Evolutionary conservation across 140 eudicot species (phyloP), one percentile per base, ranked within the genome.

Genomic region (Bidens hawaiensis): DNA sequence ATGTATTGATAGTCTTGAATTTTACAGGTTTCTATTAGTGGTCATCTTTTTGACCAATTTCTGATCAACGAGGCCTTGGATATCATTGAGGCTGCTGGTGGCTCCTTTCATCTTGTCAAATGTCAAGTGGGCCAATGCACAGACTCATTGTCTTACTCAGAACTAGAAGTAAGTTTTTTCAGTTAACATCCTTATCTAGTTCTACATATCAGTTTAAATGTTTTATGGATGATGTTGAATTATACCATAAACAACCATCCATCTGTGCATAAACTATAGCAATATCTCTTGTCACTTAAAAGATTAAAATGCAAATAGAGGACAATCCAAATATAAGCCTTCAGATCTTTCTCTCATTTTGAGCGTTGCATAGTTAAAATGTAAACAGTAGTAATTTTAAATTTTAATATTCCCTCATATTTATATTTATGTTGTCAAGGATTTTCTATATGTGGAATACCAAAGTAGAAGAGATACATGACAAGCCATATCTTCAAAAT

Each of bases 51-150:
- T 68, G 99, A 94, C 77, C 81, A 83, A 34, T 88, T 88, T 78
- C 79, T 88, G 53, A 94, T 94, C 63, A 94, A 94, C 10, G 97
- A 88, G 72, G 99, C 97, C 34, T 57, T 94, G 78, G 99, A 94
- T 76, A 85, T 84, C 21, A 94, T 94, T 31, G 99, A 94, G 81
- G 88, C 94, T 72, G 99, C 94, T 5, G 97, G 99, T 51, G 99
- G 99, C 47, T 85, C 99, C 51, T 94, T 94, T 71, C 97, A 85
- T 67, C 77, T 88, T 58, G 82, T 77, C 31, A 94, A 94, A 75
- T 94, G 99, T 56, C 88, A 85, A 62, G 86, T 94, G n/a, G 99
- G 99, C 63, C 95, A 94, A 82, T 79, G 86, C 72, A 51, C 94
- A 15, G 78, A 79, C 68, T 87, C 82, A 4, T 68, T 46, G 83